A percentile compares a stretch with the other conserved stretches of the same genome.
Evolutionary conservation across 768 basidiomycete genomes (phyloP).

Genomic region (Serendipita indica): DNA sequence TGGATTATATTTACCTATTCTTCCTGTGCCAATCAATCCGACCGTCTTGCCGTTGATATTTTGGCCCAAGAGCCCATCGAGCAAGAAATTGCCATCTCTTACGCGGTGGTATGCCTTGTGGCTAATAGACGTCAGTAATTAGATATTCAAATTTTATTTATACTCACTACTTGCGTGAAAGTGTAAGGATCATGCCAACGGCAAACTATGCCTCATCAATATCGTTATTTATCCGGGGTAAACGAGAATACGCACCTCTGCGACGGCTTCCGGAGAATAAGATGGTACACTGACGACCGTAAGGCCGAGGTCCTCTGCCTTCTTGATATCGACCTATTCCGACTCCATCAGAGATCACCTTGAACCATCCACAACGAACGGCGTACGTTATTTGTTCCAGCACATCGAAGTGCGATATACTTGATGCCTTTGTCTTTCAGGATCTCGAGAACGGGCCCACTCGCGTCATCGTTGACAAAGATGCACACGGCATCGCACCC

Average conservation of each 20-base stretch:
- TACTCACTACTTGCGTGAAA: slow-evolving; percentile 16
- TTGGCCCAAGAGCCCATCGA: slow-evolving; percentile 16
- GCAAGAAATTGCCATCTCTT: slow-evolving; percentile 17
- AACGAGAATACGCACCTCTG: slow-evolving; percentile 9
- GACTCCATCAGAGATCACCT: not conserved
- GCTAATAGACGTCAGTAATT: slow-evolving; percentile 2
- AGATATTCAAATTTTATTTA: not conserved
- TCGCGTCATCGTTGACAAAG: slow-evolving; percentile 16
- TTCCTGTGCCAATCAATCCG: slow-evolving; percentile 25
- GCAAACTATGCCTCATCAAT: slow-evolving; percentile 13
- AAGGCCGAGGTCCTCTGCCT: slow-evolving; percentile 14
- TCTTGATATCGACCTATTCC: slow-evolving; percentile 15
- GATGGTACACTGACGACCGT: slow-evolving; percentile 16
- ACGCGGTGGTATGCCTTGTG: slow-evolving; percentile 16
- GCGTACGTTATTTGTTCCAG: slow-evolving; percentile 14
- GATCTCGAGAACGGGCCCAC: slow-evolving; percentile 12
- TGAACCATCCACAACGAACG: not conserved
- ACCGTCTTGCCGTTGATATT: slow-evolving; percentile 21
- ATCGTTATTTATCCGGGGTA: not conserved
- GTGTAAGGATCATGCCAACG: slow-evolving; percentile 17
- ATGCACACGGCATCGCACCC: slow-evolving; percentile 15
- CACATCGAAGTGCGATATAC: slow-evolving; percentile 15
- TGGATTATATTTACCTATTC: slow-evolving; percentile 15
- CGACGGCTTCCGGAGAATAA: slow-evolving; percentile 18
- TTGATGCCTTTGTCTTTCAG: slow-evolving; percentile 13